Evolutionary conservation across 1,284 basidiomycete genomes (phyloP), one percentile per base, ranked within the genome.

Genomic region (Apiotrichum montevideense): DNA sequence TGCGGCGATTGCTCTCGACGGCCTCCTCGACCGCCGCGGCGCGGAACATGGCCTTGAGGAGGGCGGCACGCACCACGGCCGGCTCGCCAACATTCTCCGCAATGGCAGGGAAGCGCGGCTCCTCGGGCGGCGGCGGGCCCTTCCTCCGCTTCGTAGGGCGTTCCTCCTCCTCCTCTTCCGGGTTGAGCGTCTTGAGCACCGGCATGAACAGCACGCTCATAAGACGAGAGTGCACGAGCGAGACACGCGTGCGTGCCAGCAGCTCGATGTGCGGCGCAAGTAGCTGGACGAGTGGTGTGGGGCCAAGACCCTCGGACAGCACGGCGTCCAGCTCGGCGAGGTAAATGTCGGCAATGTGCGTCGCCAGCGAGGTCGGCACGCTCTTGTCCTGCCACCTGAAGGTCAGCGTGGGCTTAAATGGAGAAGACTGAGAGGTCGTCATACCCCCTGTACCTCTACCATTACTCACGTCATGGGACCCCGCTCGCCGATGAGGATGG

Each of bases 311-410:
- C 13, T 70, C 70, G 8, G 66, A 13, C n/a, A 81, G 65, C 4
- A 83, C 85, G 67, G 88, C 91, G 69, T 97, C 85, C 35, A 98
- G 82, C 73, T 98, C 95, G 63, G 89, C 87, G 7, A 96, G 75
- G 75, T 90, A 97, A 48, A 98, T 85, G 71, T 98, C 95, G 32
- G 86, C 81, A 7, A 98, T 73, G 73, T 98, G 95, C 68, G 88
- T 92, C 10, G 85, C 80, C 14, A 97, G 79, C 56, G 91, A 87
- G 13, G 83, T 78, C 0, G 94, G 91, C 0, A 94, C 84, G 51
- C 85, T 83, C 33, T 77, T 78, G 68, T 96, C 87, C 58, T 82
- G 79, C 34, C 85, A 82, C 65, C 91, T 94, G 66, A 11, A 15
- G 11, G 35, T 57, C 34, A 46, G 45, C 5, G 6, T 21, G 15